Evolutionary conservation across 2,329 filamentous ascomycete species (phyloP).

Genomic region (Macroventuria anomochaeta): DNA sequence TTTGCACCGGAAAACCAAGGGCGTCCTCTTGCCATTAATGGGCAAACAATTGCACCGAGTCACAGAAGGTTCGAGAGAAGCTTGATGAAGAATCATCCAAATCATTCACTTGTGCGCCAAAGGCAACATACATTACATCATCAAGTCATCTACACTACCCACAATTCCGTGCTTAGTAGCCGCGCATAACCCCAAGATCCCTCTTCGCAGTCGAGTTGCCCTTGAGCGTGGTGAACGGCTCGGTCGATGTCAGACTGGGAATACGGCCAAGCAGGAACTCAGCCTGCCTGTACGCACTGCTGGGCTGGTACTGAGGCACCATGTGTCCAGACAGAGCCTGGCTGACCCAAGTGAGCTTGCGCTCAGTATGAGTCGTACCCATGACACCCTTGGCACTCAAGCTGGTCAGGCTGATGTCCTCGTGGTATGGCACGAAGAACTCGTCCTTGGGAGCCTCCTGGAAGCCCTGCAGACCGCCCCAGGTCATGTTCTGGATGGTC

Average conservation of each 20-base stretch:
- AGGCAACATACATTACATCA: not conserved
- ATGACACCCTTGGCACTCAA: conserved; percentile 69
- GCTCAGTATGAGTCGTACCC: conserved; percentile 74
- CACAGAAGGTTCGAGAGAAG: not conserved
- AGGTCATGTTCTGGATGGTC: conserved; percentile 82
- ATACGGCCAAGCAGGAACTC: conserved; percentile 79
- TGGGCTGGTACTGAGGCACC: conserved; percentile 70
- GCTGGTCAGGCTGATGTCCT: conserved; percentile 53
- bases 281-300: conserved; percentile 72
- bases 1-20: conserved; percentile 9
- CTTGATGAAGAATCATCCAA: not conserved
- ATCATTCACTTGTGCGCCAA: not conserved
- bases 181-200: conserved; percentile 18
- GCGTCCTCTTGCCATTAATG: no score
- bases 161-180: not conserved
- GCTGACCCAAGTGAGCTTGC: conserved; percentile 74
- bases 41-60: not conserved
- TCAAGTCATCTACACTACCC: conserved; percentile 1
- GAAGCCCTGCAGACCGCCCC: conserved; percentile 75
- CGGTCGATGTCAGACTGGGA: conserved; percentile 56
- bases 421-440: conserved; percentile 73
- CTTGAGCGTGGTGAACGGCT: conserved; percentile 39
- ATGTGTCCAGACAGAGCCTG: conserved; percentile 72
- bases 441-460: conserved; percentile 64
- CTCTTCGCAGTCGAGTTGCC: conserved; percentile 20